Evolutionary conservation across 116 monocot species (phyloP).

Genomic region (Zostera marina): DNA sequence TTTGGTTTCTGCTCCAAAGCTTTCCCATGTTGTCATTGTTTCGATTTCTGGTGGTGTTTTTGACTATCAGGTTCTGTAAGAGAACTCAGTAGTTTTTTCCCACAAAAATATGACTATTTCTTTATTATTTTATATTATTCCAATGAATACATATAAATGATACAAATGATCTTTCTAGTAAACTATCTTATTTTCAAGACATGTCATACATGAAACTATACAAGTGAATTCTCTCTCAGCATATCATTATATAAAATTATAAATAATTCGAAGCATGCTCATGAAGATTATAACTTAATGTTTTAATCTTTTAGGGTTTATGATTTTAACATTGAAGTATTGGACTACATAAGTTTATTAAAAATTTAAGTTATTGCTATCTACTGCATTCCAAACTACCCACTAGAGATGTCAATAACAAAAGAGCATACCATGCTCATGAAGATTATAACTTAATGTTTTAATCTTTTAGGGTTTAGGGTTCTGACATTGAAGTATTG

Average conservation of each 20-base stretch:
- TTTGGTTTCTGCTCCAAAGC: slow-evolving; percentile 29
- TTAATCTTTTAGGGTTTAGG: too few species aligned
- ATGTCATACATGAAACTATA: neutral
- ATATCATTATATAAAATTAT: neutral
- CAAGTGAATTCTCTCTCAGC: neutral
- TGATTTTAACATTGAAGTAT: too few species aligned
- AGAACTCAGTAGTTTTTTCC: neutral
- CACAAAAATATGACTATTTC: neutral
- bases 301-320: neutral
- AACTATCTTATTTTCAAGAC: neutral
- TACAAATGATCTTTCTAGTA: neutral
- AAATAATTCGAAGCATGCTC: neutral
- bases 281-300: neutral
- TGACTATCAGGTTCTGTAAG: slow-evolving; percentile 68
- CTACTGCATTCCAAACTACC: too few species aligned
- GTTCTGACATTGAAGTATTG: too few species aligned
- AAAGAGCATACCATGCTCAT: too few species aligned
- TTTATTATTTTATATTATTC: neutral
- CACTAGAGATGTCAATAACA: too few species aligned
- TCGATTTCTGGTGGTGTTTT: slow-evolving; percentile 78
- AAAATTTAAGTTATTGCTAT: too few species aligned
- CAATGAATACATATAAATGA: neutral
- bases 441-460: too few species aligned
- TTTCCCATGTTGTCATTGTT: slow-evolving; percentile 72
- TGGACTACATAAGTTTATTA: too few species aligned